Evolutionary conservation across 495 filamentous ascomycete species (phyloP).

Genomic region (Penicillium bialowiezense): DNA sequence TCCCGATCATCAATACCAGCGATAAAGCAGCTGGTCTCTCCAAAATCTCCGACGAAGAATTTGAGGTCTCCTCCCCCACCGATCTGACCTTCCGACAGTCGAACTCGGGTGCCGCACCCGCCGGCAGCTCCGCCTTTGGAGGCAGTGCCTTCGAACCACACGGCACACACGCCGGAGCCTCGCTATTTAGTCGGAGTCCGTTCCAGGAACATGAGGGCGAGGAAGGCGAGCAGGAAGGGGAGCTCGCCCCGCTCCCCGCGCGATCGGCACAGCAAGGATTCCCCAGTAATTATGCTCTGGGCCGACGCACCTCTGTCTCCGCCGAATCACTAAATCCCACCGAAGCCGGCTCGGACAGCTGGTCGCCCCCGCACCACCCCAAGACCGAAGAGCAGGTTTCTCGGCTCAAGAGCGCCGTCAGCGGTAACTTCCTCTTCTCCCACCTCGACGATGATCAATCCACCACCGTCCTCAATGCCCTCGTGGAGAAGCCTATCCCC

Average conservation of each 20-base stretch:
- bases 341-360: slow-evolving; percentile 77
- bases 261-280: slow-evolving; percentile 60
- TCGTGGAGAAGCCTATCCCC: slow-evolving; percentile 93
- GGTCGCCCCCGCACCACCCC: slow-evolving; percentile 79
- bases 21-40: slow-evolving; percentile 38
- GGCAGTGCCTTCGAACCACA: slow-evolving; percentile 23
- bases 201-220: slow-evolving; percentile 31
- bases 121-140: slow-evolving; percentile 27
- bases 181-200: slow-evolving; percentile 37
- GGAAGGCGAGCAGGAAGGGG: slow-evolving; percentile 23
- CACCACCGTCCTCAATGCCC: slow-evolving; percentile 79
- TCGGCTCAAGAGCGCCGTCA: slow-evolving; percentile 77
- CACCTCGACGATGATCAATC: slow-evolving; percentile 92
- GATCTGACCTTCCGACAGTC: slow-evolving; percentile 49
- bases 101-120: slow-evolving; percentile 24
- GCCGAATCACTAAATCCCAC: slow-evolving; percentile 93
- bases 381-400: slow-evolving; percentile 79
- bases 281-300: slow-evolving; percentile 90
- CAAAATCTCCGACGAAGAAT: slow-evolving; percentile 58
- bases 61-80: slow-evolving; percentile 62
- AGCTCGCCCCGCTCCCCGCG: slow-evolving; percentile 31
- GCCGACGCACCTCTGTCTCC: slow-evolving; percentile 91
- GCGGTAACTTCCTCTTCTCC: slow-evolving; percentile 89
- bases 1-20: slow-evolving; percentile 50
- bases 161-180: slow-evolving; percentile 19